Base-by-base conservation (phyloP, 768 basidiomycete genomes). In the Vararia minispora region DNA sequence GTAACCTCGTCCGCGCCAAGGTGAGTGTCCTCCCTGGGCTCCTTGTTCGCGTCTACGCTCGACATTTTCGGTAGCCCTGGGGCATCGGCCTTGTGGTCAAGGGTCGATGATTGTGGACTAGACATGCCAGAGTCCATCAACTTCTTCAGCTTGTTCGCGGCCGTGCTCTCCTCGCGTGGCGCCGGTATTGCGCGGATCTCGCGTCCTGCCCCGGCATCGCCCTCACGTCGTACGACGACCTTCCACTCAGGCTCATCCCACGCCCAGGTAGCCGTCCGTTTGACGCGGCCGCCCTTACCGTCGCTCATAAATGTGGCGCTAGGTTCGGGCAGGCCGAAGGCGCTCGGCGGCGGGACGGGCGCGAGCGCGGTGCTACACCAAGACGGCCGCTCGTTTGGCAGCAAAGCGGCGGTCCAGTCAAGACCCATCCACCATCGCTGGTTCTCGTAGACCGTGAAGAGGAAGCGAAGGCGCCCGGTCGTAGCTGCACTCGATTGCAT, bases 391-490 rank as follows among this genome's bases (percentile, higher is more conserved):
- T 97, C 91, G 13, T 73, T 73, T 0, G 91, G 91, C 12, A 95
- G 72, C 6, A 97, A 71, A 1, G 90, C 89, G 3, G 86, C 83
- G 2, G 91, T 94, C 87, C 87, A 97, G 59, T 95, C 91, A 30
- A 97, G 72, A 10, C 85, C 90, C 74, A 97, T 76, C 91, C 91
- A 97, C 91, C 91, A 94, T 5, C 91, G 72, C 60, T 95, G 90
- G 58, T 94, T 94, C 58, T 95, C 90, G 53, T 87, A 80, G 9
- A 92, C 61, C n/a, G 81, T 87, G 53, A 92, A 92, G 33, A 85
- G 68, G 63, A 92, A 91, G 16, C 82, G 76, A 23, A 82, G 58
- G 5, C 22, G 37, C 8, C 28, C 39, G 9, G 40, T 20, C 2
- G 29, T 26, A 14, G 40, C 31, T 11, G 42, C 28, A 5, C 36